A percentile compares a stretch with the other conserved stretches of the same genome.
Evolutionary conservation across 805 yeast genomes (phyloP).

Genomic region (Saturnispora silvae): DNA sequence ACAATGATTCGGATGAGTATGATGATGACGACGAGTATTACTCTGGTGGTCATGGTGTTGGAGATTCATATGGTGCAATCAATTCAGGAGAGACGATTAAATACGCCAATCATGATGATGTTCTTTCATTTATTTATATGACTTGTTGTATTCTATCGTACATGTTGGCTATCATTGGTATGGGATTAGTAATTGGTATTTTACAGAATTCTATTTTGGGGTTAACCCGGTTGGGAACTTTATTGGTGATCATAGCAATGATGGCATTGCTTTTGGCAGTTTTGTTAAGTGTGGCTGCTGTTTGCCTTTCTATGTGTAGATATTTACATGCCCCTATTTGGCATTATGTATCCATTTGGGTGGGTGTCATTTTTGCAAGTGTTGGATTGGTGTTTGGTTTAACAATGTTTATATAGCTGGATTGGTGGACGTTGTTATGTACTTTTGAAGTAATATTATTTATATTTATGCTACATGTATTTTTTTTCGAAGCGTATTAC

Average conservation of each 20-base stretch:
- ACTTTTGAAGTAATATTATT: neutral
- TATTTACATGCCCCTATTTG: conserved; percentile 27
- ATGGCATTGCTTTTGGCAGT: conserved; percentile 29
- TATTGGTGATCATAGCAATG: conserved; percentile 29
- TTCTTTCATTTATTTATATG: conserved; percentile 35
- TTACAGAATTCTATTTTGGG: conserved; percentile 11
- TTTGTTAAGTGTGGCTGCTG: conserved; percentile 31
- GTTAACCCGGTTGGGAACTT: conserved; percentile 16
- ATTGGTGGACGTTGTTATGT: neutral
- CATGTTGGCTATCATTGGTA: conserved; percentile 32
- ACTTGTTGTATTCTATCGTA: conserved; percentile 31
- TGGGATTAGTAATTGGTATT: conserved; percentile 29
- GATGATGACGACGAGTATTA: conserved; percentile 5
- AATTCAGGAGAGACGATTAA: conserved; percentile 9
- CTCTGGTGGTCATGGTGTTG: conserved; percentile 10
- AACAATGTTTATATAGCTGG: conserved; percentile 1
- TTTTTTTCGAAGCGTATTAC: too few relatives aligned
- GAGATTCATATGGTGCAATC: conserved; percentile 13
- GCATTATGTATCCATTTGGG: conserved; percentile 36
- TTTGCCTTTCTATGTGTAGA: conserved; percentile 35
- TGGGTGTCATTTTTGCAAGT: conserved; percentile 24
- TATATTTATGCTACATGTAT: too few relatives aligned
- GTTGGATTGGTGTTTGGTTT: conserved; percentile 3
- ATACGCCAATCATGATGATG: conserved; percentile 29
- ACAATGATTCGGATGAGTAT: neutral